Evolutionary conservation across 257 asterid genomes (phyloP).

Genomic region (Henckelia pumila): DNA sequence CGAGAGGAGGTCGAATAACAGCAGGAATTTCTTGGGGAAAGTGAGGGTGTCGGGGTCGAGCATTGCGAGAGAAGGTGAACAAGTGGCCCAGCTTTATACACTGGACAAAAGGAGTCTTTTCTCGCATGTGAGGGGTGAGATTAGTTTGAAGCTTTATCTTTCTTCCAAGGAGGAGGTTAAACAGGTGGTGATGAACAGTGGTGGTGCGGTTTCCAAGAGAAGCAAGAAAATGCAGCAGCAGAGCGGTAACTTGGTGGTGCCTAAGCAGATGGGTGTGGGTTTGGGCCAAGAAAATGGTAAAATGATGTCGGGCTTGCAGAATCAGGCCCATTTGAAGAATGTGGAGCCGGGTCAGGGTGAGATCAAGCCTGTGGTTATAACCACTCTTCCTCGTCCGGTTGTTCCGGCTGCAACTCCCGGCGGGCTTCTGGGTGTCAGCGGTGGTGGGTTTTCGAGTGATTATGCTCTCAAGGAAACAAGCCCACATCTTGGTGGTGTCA

Average conservation of each 20-base stretch:
- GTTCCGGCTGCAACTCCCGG: conserved; percentile 37
- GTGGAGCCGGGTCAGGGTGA: conserved; percentile 53
- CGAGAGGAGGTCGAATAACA: conserved; percentile 66
- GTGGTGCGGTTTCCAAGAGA: conserved; percentile 38
- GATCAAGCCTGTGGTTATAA: conserved; percentile 64
- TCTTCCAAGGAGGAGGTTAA: conserved; percentile 65
- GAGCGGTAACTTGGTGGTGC: conserved; percentile 47
- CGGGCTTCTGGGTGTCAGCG: conserved; percentile 21
- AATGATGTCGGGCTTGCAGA: conserved; percentile 40
- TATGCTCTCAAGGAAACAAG: conserved; percentile 68
- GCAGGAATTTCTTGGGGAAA: conserved; percentile 70
- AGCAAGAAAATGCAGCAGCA: conserved; percentile 60
- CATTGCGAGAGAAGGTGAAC: conserved; percentile 59
- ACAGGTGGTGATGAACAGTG: conserved; percentile 35
- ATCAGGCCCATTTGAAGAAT: conserved; percentile 46
- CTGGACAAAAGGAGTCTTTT: conserved; percentile 77
- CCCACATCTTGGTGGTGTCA: conserved; percentile 75
- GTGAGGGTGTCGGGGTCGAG: conserved; percentile 67
- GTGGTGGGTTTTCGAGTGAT: conserved; percentile 48
- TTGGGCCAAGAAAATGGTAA: conserved; percentile 30
- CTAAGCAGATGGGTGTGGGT: conserved; percentile 32
- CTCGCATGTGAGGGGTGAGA: conserved; percentile 86
- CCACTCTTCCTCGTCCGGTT: conserved; percentile 46
- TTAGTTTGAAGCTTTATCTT: conserved; percentile 60
- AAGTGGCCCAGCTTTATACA: conserved; percentile 54